Evolutionary conservation across 2,329 filamentous ascomycete species (phyloP).

Genomic region (Hymenoscyphus occultus): DNA sequence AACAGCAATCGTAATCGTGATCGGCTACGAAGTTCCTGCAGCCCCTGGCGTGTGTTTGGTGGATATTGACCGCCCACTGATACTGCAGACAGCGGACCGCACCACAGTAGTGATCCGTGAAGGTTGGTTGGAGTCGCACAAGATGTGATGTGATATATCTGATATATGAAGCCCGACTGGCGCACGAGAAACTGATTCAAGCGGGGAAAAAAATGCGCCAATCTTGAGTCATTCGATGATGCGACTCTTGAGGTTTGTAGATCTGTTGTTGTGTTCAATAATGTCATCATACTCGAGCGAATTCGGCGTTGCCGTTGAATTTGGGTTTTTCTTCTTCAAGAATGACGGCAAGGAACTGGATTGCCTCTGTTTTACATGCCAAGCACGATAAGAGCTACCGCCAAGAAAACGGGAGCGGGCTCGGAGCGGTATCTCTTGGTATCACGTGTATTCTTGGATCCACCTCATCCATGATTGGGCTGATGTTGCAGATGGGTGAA

Average conservation of each 20-base stretch:
- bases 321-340: not conserved
- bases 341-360: not conserved
- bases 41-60: not conserved
- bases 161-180: not conserved
- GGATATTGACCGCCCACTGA: not conserved
- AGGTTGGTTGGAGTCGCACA: constrained; percentile 1
- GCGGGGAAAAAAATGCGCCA: not conserved
- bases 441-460: not conserved
- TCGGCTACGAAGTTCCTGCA: too few relatives aligned
- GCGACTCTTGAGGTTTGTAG: not conserved
- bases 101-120: too few relatives aligned
- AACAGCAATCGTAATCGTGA: too few relatives aligned
- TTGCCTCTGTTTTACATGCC: not conserved
- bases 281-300: not conserved
- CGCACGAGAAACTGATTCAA: not conserved
- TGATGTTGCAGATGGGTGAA: not conserved
- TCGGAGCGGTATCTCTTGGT: not conserved
- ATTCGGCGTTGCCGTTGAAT: not conserved
- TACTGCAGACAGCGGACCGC: not conserved
- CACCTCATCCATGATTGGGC: not conserved
- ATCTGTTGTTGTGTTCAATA: not conserved
- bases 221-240: constrained; percentile 1
- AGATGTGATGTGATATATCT: not conserved
- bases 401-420: not conserved
- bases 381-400: not conserved